phyloP scores from a whole-genome alignment of 2,329 filamentous ascomycete species.

The Aureobasidium sp. region DNA sequence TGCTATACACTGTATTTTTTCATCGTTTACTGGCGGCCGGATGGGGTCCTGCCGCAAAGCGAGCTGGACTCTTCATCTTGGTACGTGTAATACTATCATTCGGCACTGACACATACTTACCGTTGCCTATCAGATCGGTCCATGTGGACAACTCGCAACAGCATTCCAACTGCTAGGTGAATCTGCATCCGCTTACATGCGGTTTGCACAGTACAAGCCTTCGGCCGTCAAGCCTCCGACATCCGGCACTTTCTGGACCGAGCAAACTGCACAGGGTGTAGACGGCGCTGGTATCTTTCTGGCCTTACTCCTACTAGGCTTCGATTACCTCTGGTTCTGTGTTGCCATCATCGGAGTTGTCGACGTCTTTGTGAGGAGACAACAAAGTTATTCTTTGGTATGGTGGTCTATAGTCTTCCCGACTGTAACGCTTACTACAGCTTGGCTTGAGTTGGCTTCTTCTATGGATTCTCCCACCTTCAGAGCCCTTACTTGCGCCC shows the following conservation, averaged over 20 bases:
- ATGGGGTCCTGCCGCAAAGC: constrained; percentile 2
- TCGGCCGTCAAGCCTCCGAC: constrained; percentile 3
- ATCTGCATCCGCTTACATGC: constrained; percentile 3
- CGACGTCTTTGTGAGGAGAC: constrained; percentile 8
- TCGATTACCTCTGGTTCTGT: constrained; percentile 12
- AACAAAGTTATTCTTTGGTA: constrained; percentile 5
- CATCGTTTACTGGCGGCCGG: constrained; percentile 11
- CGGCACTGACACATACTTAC: not conserved
- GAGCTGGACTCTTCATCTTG: constrained; percentile 9
- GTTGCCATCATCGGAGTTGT: constrained; percentile 12
- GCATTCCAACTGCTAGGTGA: constrained; percentile 12
- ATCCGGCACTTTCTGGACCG: constrained; percentile 12
- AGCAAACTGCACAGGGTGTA: constrained; percentile 6
- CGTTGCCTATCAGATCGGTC: not conserved
- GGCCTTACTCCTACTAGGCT: constrained; percentile 11
- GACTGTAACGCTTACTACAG: constrained; percentile 12
- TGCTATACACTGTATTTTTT: constrained; percentile 14
- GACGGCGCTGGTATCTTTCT: constrained; percentile 12
- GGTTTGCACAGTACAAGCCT: constrained; percentile 13
- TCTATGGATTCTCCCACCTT: constrained; percentile 15
- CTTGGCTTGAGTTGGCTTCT: constrained; percentile 11
- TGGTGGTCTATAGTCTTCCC: constrained; percentile 16
- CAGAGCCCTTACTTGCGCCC: constrained; percentile 3
- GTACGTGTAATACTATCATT: not conserved
- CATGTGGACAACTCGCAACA: constrained; percentile 12